Evolutionary conservation across 169 alveolate species (phyloP), one percentile per base, ranked within the genome.

Genomic region (Pseudocohnilembus persalinus): DNA sequence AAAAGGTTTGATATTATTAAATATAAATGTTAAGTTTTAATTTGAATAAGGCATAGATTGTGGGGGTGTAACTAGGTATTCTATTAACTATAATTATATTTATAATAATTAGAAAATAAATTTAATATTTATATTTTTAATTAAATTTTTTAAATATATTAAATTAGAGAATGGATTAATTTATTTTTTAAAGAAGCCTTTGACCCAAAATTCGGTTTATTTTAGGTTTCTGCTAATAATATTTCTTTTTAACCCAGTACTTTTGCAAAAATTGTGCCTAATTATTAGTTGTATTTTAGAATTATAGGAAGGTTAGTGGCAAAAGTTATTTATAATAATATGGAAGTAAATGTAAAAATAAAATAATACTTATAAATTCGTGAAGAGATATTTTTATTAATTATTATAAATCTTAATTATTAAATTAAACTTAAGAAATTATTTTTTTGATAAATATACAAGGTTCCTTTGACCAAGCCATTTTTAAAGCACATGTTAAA

Each of bases 11-110:
- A 31, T 29, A 33, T 6, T 11, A 28, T 33, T 31, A 33, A 79
- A 79, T 25, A 49, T 79, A 28, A 75, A 79, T 49, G 76, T 99
- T 31, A 91, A 94, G 27, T 99, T 98, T 89, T 94, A 95, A 77
- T 99, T 98, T 33, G 99, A 99, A 89, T 99, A 98, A 83, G 99
- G 99, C 31, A 94, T 98, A 80, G 99, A 99, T 89, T 99, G 99
- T n/a, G 99, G 99, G 4, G 99, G 99, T 27, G 96, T 98, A 15
- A 97, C 99, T 73, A 49, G 68, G 68, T 49, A 11, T 49, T 49
- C 26, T 49, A n/a, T n/a, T n/a, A n/a, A n/a, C n/a, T n/a, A n/a
- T n/a, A n/a, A n/a, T n/a, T n/a, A n/a, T n/a, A n/a, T n/a, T n/a
- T n/a, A n/a, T n/a, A n/a, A n/a, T n/a, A n/a, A n/a, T n/a, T n/a